Percentiles rank a stretch among this genome's conserved stretches.
These are phyloP conservation scores for Cardamine occulta DNA, from an alignment of 345 rosid genomes.

Conservation along the genomic window DNA sequence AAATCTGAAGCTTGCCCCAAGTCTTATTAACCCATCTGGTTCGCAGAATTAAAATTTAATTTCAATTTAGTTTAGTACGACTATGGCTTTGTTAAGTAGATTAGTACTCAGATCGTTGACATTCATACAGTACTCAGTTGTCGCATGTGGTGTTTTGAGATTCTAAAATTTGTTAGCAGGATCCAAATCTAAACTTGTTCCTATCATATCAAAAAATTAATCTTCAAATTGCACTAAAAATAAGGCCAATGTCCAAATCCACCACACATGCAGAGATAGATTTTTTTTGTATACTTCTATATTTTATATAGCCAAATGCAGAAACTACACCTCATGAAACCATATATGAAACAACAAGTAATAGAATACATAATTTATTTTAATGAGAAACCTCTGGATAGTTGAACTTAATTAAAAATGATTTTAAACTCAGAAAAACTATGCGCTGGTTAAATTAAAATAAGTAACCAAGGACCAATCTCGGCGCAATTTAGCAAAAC, in stretches of 20 bases:
- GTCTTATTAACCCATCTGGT: neutral
- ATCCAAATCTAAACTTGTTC: neutral
- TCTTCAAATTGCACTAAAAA: neutral
- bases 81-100: too few relatives aligned
- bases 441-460: constrained; percentile 6
- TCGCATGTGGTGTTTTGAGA: neutral
- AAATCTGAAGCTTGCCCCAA: neutral
- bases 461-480: neutral
- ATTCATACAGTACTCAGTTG: neutral
- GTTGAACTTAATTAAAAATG: neutral
- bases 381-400: constrained; percentile 11
- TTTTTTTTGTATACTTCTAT: neutral
- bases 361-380: constrained; percentile 15
- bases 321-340: constrained; percentile 7
- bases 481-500: constrained; percentile 56
- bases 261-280: neutral
- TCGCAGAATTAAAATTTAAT: neutral
- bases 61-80: neutral
- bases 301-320: constrained; percentile 2
- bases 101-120: neutral
- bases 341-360: constrained; percentile 14
- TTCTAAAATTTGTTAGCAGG: neutral
- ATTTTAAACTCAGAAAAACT: constrained; percentile 11
- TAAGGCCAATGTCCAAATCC: constrained; percentile 3
- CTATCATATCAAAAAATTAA: neutral